Evolutionary conservation across 352 stramenopile species (phyloP), one percentile per base, ranked within the genome.

Genomic region (Pythium coloratum): DNA sequence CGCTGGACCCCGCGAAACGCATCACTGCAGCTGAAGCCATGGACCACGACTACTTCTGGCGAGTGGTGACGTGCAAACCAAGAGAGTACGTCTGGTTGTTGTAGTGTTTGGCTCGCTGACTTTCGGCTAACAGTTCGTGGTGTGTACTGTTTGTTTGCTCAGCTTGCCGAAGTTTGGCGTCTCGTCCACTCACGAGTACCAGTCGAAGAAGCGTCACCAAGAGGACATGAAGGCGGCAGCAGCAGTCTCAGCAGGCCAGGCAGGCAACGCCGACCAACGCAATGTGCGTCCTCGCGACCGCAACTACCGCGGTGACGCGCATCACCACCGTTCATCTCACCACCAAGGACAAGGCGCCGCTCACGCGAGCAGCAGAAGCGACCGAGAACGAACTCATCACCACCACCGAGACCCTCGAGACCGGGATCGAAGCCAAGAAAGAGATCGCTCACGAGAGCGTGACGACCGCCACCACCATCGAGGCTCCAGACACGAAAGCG

Each of bases 11-110:
- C 24, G 81, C 89, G 4, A 91, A 97, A 64, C 81, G 97, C 42
- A 96, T 99, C 55, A 97, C 96, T 13, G 96, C 95, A 6, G 82
- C 95, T 10, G 92, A 98, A 56, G 96, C 97, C 8, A 88, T 99
- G 76, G 88, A 98, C 50, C 97, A 99, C 80, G 84, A 97, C 51
- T 99, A 99, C 81, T 99, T 99, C 73, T 95, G 88, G 88, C 83
- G 87, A 32, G 86, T 93, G 1, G 82, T 89, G 61, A 94, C 88
- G 7, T 94, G 86, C 72, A 94, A 93, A 59, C 84, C 88, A 1
- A 66, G 84, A 71, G 88, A 95, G 86, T 94, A 77, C 26, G 84
- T 88, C 6, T 6, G 50, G 4, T 18, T 14, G 16, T 8, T 59
- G 44, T 44, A 20, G 24, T 24, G 9, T 7, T 18, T 59, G 28